Evolutionary conservation across 2,329 filamentous ascomycete species (phyloP), one percentile per base, ranked within the genome.

Genomic region (Hypoxylon sp.): DNA sequence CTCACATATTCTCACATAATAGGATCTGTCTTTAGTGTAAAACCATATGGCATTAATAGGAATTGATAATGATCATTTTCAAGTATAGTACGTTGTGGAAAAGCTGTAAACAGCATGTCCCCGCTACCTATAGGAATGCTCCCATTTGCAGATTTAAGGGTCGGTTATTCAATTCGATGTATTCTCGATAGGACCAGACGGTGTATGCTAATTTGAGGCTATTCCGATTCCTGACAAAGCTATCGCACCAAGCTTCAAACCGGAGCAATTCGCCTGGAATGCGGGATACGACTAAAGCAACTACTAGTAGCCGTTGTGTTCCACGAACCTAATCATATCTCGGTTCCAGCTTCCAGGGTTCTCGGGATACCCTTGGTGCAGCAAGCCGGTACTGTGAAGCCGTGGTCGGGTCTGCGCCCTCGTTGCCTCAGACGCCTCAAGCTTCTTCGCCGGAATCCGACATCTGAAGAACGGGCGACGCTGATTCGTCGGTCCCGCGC

Each of bases 311-410:
- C 44, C n/a, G 4, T 49, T 44, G 26, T 12, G 57, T 60, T 38
- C 26, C 8, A 54, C 44, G 11, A 51, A 55, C 18, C 50, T 16
- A 26, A 20, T 49, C n/a, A 45, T 14, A 42, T 12, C 44, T 30
- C 38, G n/a, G 9, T 33, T 24, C 22, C 42, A 18, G 18, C 30
- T 40, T 46, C 36, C 61, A 64, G 60, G 54, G 64, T 59, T 61
- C 48, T 58, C n/a, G 38, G 38, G 49, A 52, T 64, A 63, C 59
- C 60, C 64, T 66, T 53, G 38, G 33, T 67, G 60, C 57, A 64
- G 53, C 56, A 58, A 53, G 9, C 38, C n/a, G 20, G 14, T 26
- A 40, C 16, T 11, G 2, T 18, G 7, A 49, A 42, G 24, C 16
- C 16, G 50, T 50, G n/a, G 49, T 12, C 22, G 42, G 38, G 20